Base-by-base conservation (phyloP, 176 grass and related monocot species). In the Coix lacrymajobi region DNA sequence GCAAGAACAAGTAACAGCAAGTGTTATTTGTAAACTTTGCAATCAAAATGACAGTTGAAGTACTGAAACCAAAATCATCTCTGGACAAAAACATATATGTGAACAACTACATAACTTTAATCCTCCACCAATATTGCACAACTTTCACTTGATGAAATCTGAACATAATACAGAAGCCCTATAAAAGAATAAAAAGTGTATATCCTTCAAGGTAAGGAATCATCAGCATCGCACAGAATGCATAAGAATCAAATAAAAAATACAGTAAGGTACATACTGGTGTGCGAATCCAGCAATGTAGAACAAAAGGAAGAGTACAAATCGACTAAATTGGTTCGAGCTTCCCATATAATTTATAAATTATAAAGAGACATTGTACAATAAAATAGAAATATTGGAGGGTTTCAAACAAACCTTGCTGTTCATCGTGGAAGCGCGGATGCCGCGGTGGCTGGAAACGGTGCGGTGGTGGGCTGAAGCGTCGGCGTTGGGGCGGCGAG, bases 391-490 rank as follows among this genome's bases (percentile, higher is more conserved):
- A n/a, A 25, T 41, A 82, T 32, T 75, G 24, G 44, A 85, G 69
- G 46, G n/a, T 80, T 90, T 85, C 26, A 51, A 75, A 73, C 79
- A 83, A 60, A 94, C 92, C 92, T 94, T 69, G 79, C 19, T 51
- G 79, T 36, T 76, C 74, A 19, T 85, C 62, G 52, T 84, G 69
- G 85, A 78, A 90, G 28, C 92, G 87, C 9, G 33, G 61, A 66
- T 83, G 76, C 22, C 89, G 89, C 19, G 83, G 84, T 25, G 86
- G 77, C 49, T 85, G 89, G 71, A 89, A 94, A 9, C 72, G 76
- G 7, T n/a, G n/a, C n/a, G 84, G 70, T 2, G 86, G 76, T 1
- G 89, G 84, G 1, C 66, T 86, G 36, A 76, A 88, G 62, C 92
- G 89, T 66, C 89, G 86, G 39, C 86, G 92, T 73, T 66, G 86